Base-by-base conservation (phyloP, 257 asterid genomes). In the Solanum dulcamara region DNA sequence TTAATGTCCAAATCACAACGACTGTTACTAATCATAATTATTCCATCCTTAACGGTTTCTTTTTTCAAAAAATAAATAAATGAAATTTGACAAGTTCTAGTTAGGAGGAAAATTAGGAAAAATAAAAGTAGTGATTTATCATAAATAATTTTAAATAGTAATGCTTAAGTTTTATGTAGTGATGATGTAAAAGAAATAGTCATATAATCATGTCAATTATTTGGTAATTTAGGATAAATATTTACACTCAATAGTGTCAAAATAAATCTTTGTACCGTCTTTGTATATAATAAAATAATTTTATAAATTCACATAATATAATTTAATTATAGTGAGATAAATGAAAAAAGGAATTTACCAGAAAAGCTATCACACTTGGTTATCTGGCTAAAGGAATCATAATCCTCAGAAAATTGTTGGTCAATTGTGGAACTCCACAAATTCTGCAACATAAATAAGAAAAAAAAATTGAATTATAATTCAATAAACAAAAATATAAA, bases 361-460 rank as follows among this genome's bases (percentile, higher is more conserved):
- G 91, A 86, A 86, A 84, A 59, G 85, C 53, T 84, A 64, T 90
- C 92, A 80, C 87, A 77, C 48, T 88, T 93, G 66, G 87, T 86
- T 42, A 86, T 88, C 53, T 87, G 90, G 83, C 87, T 81, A 75
- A 88, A 84, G 72, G 75, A 85, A 46, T 89, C 90, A 77, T 85
- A 83, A 64, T 88, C 83, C 77, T 85, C 89, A 40, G 85, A 89
- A 44, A 82, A 92, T 84, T 91, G 89, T 32, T 28, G 14, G 26
- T 17, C 83, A 40, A 55, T 42, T 50, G 89, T 66, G 70, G 87
- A 86, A 84, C 86, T 83, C 40, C 84, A 88, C 86, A 89, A 89
- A 24, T 84, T 87, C 94, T 91, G 89, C 87, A 81, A 12, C 17
- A 87, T 0, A 53, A 15, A 68, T 35, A 72, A 10, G 13, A 5